A percentile compares a stretch with the other conserved stretches of the same genome.
Evolutionary conservation across 1,284 basidiomycete species (phyloP).

Genomic region (Peniophora sp.): DNA sequence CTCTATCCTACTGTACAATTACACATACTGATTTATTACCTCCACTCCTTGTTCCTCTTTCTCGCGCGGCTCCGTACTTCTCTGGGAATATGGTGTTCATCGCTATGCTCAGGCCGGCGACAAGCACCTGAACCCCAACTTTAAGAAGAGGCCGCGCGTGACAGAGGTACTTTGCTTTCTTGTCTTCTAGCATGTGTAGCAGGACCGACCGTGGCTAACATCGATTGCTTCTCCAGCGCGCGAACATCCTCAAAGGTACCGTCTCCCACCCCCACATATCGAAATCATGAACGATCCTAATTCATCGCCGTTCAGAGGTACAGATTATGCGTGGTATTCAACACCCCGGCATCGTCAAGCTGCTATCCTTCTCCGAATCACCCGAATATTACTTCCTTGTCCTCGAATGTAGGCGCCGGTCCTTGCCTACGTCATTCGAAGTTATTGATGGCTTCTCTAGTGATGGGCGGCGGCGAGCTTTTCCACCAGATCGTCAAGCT

Average conservation of each 20-base stretch:
- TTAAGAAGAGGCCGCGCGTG: constrained; percentile 93
- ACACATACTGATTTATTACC: constrained; percentile 6
- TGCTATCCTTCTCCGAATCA: constrained; percentile 86
- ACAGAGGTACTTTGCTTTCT: constrained; percentile 73
- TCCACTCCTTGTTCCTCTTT: neutral
- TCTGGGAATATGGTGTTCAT: constrained; percentile 10
- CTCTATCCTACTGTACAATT: constrained; percentile 20
- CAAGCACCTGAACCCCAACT: constrained; percentile 86
- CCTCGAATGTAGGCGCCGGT: constrained; percentile 69
- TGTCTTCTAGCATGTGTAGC: constrained; percentile 14
- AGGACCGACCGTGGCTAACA: constrained; percentile 21
- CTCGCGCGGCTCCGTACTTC: constrained; percentile 24
- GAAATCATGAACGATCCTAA: constrained; percentile 2
- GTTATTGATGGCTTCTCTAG: constrained; percentile 27
- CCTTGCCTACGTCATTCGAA: constrained; percentile 3
- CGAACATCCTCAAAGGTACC: constrained; percentile 92
- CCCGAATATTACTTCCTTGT: constrained; percentile 92
- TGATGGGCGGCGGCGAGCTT: constrained; percentile 96
- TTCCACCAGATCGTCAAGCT: constrained; percentile 99
- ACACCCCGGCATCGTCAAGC: constrained; percentile 86
- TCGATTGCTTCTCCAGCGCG: constrained; percentile 55
- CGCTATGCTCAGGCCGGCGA: constrained; percentile 62
- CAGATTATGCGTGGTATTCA: constrained; percentile 97
- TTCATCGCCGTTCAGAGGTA: constrained; percentile 59
- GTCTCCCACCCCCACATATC: constrained; percentile 1